phyloP scores from a whole-genome alignment of 352 stramenopile genomes.

The Globisporangium paddicum region DNA sequence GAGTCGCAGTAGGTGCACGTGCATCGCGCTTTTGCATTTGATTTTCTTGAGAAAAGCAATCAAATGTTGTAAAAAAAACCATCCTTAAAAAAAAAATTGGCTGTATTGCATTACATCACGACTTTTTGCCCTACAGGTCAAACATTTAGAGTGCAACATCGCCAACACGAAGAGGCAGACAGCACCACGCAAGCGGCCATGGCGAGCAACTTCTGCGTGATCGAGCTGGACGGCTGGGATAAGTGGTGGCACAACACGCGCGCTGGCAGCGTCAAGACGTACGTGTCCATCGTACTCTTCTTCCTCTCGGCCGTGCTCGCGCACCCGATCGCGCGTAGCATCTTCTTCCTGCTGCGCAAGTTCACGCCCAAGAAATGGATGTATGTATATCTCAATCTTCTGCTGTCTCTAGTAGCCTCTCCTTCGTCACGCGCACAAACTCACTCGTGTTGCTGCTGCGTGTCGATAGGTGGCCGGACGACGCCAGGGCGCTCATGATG shows the following conservation, averaged over 20 bases:
- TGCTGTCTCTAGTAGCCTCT: background rate
- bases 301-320: conserved; percentile 72
- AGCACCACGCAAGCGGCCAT: conserved; percentile 2
- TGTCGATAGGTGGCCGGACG: conserved; percentile 56
- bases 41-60: too few relatives aligned
- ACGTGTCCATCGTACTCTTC: conserved; percentile 71
- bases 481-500: conserved; percentile 59
- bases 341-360: conserved; percentile 60
- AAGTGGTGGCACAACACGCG: conserved; percentile 57
- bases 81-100: too few relatives aligned
- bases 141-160: too few relatives aligned
- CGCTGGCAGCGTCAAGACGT: conserved; percentile 42
- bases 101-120: too few relatives aligned
- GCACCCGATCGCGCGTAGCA: conserved; percentile 56
- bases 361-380: conserved; percentile 50
- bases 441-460: background rate
- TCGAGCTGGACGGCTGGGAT: conserved; percentile 43
- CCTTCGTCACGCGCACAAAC: background rate
- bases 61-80: too few relatives aligned
- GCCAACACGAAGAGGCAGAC: too few relatives aligned
- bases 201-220: conserved; percentile 36
- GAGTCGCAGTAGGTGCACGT: too few relatives aligned
- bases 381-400: conserved; percentile 34
- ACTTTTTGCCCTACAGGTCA: too few relatives aligned
- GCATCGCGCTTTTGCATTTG: conserved; percentile 2